Evolutionary conservation across 1,139 yeast genomes (phyloP), one percentile per base, ranked within the genome.

Genomic region (Tardiomyces depauwii): DNA sequence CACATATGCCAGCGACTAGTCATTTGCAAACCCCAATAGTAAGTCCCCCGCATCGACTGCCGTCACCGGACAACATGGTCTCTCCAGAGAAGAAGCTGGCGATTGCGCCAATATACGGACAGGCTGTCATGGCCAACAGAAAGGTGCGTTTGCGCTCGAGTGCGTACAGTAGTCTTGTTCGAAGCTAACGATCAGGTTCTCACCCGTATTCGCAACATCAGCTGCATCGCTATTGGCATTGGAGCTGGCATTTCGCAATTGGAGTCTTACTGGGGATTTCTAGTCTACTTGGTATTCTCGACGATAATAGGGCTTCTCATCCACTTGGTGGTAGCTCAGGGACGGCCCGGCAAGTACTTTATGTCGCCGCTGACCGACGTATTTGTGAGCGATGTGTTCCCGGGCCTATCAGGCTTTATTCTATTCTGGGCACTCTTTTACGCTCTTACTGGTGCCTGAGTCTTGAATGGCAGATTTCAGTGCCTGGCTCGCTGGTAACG

Each of bases 361-460:
- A 63, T 67, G 28, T 68, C 62, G 39, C 84, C 88, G 0, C n/a
- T 74, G 2, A 70, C 68, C 40, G 82, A 78, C 47, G 64, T 86
- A 0, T 73, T 80, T 50, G 45, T 80, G 2, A 77, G 72, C 42
- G 78, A 82, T 14, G 51, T 83, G 5, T 66, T 76, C 16, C 67
- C 80, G 39, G 80, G 80, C 48, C 58, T 82, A 14, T 77, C 89
- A 2, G 86, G 91, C 16, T 86, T 70, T 58, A 70, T 83, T 25
- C 81, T 86, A 81, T 78, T 83, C 71, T 86, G 95, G 95, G 83
- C 95, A 53, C 69, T 86, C 59, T 76, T 82, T 42, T 81, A 77
- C 64, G 93, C 91, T 0, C 65, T 86, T 54, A 70, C 72, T 10
- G 72, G 70, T 43, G 71, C 66, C 43, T 61, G 47, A 44, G 14